Evolutionary conservation across 257 asterid genomes (phyloP).

Genomic region (Nemophila menziesii): DNA sequence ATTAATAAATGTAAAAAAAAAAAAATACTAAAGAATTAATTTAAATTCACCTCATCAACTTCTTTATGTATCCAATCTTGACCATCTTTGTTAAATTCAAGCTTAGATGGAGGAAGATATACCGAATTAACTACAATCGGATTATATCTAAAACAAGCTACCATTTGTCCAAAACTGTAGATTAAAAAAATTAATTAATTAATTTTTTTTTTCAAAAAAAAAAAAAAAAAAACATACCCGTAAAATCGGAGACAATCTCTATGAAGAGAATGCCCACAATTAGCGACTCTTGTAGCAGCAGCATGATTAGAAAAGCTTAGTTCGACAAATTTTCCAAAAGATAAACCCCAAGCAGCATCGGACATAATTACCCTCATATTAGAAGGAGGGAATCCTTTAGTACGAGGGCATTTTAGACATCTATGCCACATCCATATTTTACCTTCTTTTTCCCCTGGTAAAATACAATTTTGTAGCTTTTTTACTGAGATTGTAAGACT

Average conservation of each 20-base stretch:
- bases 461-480: conserved; percentile 31
- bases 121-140: conserved; percentile 69
- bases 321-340: conserved; percentile 71
- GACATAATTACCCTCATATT: conserved; percentile 65
- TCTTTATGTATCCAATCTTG: conserved; percentile 65
- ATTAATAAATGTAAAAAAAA: conserved; percentile 14
- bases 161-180: conserved; percentile 76
- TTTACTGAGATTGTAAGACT: conserved; percentile 64
- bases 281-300: conserved; percentile 76
- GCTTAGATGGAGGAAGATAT: conserved; percentile 65
- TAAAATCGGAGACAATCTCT: conserved; percentile 79
- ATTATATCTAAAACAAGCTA: conserved; percentile 71
- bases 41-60: conserved; percentile 45
- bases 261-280: conserved; percentile 77
- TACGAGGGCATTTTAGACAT: conserved; percentile 66
- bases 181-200: conserved; percentile 3
- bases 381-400: conserved; percentile 54
- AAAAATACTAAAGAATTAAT: conserved; percentile 4
- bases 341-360: conserved; percentile 68
- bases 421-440: conserved; percentile 92
- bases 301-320: conserved; percentile 82
- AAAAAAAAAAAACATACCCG: conserved; percentile 35
- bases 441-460: conserved; percentile 62
- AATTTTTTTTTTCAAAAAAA: background rate
- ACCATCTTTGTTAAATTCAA: conserved; percentile 46